Evolutionary conservation across 1,139 yeast species (phyloP), one percentile per base, ranked within the genome.

Genomic region (Candida sp.): DNA sequence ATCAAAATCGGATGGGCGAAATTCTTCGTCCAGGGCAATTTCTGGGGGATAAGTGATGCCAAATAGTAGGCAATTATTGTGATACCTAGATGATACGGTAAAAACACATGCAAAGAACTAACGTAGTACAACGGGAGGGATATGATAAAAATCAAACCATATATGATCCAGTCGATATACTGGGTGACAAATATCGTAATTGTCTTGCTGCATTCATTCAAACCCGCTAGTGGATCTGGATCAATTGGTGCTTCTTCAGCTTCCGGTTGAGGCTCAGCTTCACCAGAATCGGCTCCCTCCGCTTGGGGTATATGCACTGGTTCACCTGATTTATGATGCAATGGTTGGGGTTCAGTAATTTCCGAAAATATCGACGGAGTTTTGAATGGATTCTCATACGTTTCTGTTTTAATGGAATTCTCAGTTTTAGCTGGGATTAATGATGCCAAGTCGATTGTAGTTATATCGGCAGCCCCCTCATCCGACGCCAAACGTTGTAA

Each of bases 1-100:
- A 84, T 68, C 43, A 87, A 64, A 34, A 87, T 85, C 0, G 95
- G 95, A 55, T 87, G 95, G 25, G 87, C 68, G 66, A 76, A 57
- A 62, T 73, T 60, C 70, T 75, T 66, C 54, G 76, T 49, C 52
- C 70, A 35, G 60, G 79, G 59, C 79, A 79, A 70, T 42, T 57
- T 63, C 43, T 65, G 60, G 11, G 83, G 81, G 4, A 82, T 61
- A 27, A 75, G 58, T 45, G 82, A 61, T 5, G 85, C 84, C 4
- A 61, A 45, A 44, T 75, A 77, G 55, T 81, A 81, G 34, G 83
- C 63, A 19, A 86, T 53, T 21, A 84, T 73, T 15, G 86, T 79
- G 30, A 83, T 63, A 12, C 82, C 75, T 41, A 85, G 60, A 47
- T 87, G 91, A 47, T 82, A 76, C 2, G 84, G 82, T 59, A 86